Conservation (phyloP, 257 asterid genomes). For the Fraxinus quadrangulata region DNA sequence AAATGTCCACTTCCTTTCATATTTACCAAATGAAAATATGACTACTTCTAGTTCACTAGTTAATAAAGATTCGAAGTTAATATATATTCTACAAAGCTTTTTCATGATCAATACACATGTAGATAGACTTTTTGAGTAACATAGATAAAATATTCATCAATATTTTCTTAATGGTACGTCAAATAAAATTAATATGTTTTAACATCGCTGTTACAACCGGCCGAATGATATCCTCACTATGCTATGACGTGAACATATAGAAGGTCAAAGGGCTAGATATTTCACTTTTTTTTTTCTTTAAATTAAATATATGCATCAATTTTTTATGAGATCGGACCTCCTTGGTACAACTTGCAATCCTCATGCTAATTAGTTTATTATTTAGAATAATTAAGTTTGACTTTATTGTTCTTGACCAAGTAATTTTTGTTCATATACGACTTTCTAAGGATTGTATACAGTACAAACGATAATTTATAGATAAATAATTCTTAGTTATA, state of each 20-base stretch:
- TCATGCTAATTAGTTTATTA: neutral
- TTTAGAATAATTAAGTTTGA: neutral
- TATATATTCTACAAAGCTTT: too few species aligned
- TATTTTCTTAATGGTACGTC: too few species aligned
- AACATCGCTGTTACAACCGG: too few species aligned
- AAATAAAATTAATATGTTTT: too few species aligned
- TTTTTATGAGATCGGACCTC: neutral
- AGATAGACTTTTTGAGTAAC: too few species aligned
- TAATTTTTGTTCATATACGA: neutral
- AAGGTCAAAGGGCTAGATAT: neutral
- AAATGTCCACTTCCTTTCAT: neutral
- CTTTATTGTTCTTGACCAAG: neutral
- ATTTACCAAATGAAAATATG: too few species aligned
- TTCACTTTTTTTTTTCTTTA: neutral
- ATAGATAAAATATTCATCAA: too few species aligned
- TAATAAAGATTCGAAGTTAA: too few species aligned
- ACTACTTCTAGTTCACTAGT: too few species aligned
- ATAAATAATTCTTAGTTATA: neutral
- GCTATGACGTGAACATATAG: neutral
- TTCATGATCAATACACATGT: too few species aligned
- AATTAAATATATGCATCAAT: neutral
- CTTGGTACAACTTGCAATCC: neutral
- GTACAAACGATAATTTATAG: neutral
- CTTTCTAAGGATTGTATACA: neutral
- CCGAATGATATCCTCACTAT: too few species aligned